phyloP scores from a whole-genome alignment of 208 protist species.

The Trichomonas tenax region DNA sequence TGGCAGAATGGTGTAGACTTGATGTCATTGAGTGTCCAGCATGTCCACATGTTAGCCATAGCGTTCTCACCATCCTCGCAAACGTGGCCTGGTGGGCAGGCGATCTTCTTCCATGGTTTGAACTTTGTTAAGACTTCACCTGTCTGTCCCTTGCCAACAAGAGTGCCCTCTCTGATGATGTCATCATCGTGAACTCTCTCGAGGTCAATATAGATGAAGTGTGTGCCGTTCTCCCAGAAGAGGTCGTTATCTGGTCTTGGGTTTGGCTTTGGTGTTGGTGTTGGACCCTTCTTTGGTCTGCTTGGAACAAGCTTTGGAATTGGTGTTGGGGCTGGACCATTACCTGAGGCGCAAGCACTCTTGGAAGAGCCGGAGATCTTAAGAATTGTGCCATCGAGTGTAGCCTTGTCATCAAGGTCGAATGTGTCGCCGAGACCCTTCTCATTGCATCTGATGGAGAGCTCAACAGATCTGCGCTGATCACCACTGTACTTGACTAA shows the following conservation, averaged over 20 bases:
- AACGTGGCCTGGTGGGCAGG: not conserved
- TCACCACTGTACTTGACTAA: not conserved
- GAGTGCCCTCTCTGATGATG: too few species aligned
- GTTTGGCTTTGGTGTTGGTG: not conserved
- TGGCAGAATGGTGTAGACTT: not conserved
- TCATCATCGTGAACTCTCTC: not conserved
- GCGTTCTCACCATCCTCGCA: not conserved
- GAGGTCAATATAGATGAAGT: not conserved
- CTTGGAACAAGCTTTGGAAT: not conserved
- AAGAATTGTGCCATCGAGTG: not conserved
- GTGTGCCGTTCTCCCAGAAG: not conserved
- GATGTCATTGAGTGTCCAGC: not conserved
- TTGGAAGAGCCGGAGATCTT: not conserved
- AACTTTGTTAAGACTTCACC: not conserved
- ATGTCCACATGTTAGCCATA: not conserved
- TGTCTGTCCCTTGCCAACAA: not conserved
- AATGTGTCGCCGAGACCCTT: too few species aligned
- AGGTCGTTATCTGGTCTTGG: not conserved
- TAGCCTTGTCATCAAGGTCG: not conserved
- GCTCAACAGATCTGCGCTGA: not conserved
- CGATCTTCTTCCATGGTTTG: not conserved
- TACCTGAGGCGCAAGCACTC: not conserved
- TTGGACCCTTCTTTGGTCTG: not conserved
- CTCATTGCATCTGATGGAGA: not conserved
- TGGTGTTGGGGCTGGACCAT: not conserved